Evolutionary conservation across 2,329 filamentous ascomycete genomes (phyloP).

Genomic region (Blastomyces parvus): DNA sequence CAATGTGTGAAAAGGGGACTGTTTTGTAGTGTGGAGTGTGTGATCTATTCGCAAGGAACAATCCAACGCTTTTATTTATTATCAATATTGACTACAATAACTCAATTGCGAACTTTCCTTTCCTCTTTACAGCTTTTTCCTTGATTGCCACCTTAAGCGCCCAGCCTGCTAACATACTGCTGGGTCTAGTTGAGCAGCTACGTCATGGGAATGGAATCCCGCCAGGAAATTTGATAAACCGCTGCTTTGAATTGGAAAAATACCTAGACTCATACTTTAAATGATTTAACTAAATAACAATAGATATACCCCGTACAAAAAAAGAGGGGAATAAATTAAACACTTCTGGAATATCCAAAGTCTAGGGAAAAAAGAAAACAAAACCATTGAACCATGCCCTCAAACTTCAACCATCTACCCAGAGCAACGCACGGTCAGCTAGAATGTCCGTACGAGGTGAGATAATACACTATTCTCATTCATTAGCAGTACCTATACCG

Average conservation of each 20-base stretch:
- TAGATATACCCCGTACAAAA: too few relatives aligned
- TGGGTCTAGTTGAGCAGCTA: too few relatives aligned
- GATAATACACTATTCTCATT: background rate
- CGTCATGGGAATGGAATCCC: too few relatives aligned
- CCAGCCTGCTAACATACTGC: too few relatives aligned
- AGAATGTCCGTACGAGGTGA: slow-evolving; percentile 24
- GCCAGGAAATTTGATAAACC: too few relatives aligned
- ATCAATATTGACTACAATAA: background rate
- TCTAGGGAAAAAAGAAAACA: background rate
- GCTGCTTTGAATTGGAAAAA: too few relatives aligned
- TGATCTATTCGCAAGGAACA: background rate
- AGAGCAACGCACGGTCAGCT: slow-evolving; percentile 24
- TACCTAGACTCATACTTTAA: too few relatives aligned
- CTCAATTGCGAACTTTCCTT: background rate
- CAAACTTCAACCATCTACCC: slow-evolving; percentile 26
- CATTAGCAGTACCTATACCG: background rate
- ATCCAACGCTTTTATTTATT: background rate
- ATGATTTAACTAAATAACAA: too few relatives aligned
- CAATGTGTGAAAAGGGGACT: background rate
- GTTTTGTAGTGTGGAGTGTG: background rate
- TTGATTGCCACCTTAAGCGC: background rate
- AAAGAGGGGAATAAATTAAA: too few relatives aligned
- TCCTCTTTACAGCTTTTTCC: background rate
- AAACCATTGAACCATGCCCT: background rate
- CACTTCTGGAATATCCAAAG: too few relatives aligned